Evolutionary conservation across 2,329 filamentous ascomycete genomes (phyloP), one percentile per base, ranked within the genome.

Genomic region (Botrytis tulipae): DNA sequence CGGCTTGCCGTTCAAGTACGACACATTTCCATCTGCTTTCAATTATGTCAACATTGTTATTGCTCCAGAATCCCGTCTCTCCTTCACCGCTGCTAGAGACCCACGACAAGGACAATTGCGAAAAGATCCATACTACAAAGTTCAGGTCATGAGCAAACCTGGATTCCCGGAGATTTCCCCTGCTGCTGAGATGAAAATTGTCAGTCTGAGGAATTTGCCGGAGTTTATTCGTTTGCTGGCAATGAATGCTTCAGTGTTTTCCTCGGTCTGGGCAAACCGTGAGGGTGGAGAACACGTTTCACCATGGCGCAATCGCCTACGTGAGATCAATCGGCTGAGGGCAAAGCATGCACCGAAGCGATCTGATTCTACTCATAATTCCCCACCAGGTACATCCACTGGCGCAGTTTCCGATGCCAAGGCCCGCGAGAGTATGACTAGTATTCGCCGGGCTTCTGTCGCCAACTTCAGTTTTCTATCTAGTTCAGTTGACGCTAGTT

Each of bases 41-140:
- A 98, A 98, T 81, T 97, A 93, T 80, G 94, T 99, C 80, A 94
- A 98, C 81, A 98, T 99, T 79, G 92, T 98, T 78, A 95, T 99
- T 80, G 93, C 93, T 3, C 96, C 96, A 0, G 93, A 95, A 75
- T 95, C 94, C 7, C 88, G 91, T 59, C 90, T 90, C 4, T 92
- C 91, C 3, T 95, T 95, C 79, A 87, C 93, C 54, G 90, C 92
- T 67, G 89, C 87, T 9, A 85, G 90, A 29, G 71, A 73, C 51
- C 83, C 87, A 70, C 79, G 82, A 65, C 80, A 82, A 5, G 79
- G 78, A 79, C 79, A 76, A 77, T 78, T 80, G 79, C 78, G 80
- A 81, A 76, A 80, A 78, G 77, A 79, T 82, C 72, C 80, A 79
- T 98, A 95, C 82, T 98, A 97, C 85, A 92, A 91, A 78, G 95